Percentiles rank a stretch among this genome's conserved stretches.
Conservation (phyloP, 345 rosid genomes). For the Lepidium africanum region DNA sequence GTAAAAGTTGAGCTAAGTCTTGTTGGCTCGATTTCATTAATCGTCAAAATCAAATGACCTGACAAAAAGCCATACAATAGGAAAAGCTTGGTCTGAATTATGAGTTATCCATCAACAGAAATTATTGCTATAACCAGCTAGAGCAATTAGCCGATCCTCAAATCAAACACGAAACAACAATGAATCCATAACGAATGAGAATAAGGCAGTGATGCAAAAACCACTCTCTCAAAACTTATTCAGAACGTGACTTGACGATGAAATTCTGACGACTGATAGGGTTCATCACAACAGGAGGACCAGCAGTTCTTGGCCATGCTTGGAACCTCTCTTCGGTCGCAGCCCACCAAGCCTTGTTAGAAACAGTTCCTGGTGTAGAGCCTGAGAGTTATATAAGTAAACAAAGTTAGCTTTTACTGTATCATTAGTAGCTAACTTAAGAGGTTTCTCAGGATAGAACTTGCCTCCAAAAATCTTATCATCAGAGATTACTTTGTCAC, state of each 20-base stretch:
- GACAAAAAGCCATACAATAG: neutral
- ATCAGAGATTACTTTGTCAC: slow-evolving; percentile 48
- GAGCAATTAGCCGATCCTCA: slow-evolving; percentile 8
- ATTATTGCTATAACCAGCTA: slow-evolving; percentile 20
- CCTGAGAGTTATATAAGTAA: slow-evolving; percentile 16
- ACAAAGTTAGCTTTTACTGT: neutral
- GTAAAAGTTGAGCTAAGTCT: neutral
- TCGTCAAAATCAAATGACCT: slow-evolving; percentile 16
- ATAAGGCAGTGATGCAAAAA: neutral
- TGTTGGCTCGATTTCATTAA: neutral
- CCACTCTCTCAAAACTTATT: neutral
- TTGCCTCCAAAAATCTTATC: slow-evolving; percentile 74
- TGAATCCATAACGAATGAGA: slow-evolving; percentile 17
- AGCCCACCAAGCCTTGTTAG: slow-evolving; percentile 69
- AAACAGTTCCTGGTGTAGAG: slow-evolving; percentile 59
- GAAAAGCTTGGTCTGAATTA: slow-evolving; percentile 10
- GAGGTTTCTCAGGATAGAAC: neutral
- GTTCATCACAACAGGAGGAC: slow-evolving; percentile 91
- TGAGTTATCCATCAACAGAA: slow-evolving; percentile 6
- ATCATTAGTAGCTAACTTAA: neutral
- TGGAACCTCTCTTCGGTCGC: slow-evolving; percentile 84
- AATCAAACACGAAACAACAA: neutral
- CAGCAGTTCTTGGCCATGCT: slow-evolving; percentile 96
- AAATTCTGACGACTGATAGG: slow-evolving; percentile 94
- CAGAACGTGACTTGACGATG: slow-evolving; percentile 55